Evolutionary conservation across 2,329 filamentous ascomycete species (phyloP), one percentile per base, ranked within the genome.

Genomic region (Sarocladium oryzae): DNA sequence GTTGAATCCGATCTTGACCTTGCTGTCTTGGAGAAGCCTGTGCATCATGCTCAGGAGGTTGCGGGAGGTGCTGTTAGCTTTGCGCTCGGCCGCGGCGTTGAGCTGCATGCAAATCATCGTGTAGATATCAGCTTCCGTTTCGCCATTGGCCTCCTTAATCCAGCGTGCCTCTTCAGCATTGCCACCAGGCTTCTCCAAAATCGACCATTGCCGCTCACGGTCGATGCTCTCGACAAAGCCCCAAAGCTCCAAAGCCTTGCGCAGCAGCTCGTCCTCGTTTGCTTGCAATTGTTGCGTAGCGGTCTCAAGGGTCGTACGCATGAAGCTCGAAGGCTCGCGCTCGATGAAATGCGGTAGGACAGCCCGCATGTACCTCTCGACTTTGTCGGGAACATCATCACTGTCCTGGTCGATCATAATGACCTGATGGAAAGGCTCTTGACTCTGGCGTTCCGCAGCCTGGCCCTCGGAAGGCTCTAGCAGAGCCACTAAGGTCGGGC

Each of bases 171-270:
- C 64, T 30, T 69, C 64, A 5, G 66, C 69, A 13, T 71, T 63
- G 1, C 66, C 64, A 11, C 69, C 68, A 5, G 71, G 69, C 55
- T 73, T 75, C 52, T 77, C 73, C 3, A 74, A 61, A 55, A 82
- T 78, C 30, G 69, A 73, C 82, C 82, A 85, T 55, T 80, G 75
- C 3, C 80, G 72, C 60, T 85, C 81, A 46, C 79, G 75, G 60
- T 85, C 81, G 53, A 85, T 79, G 41, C 83, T 79, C 60, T 85
- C 81, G 4, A 85, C 80, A 4, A 82, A 70, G 0, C 79, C 78
- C 82, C 82, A 85, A 2, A 85, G 70, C 61, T 85, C 81, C 4
- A 85, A 69, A 1, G 80, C 78, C 53, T 78, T 75, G 50, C 72
- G 72, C 6, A 85, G 67, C 11, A 83, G 66, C 51, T 77, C 73